Conservation (phyloP, 148 eudicot species). For the Chenopodium berlandieri region DNA sequence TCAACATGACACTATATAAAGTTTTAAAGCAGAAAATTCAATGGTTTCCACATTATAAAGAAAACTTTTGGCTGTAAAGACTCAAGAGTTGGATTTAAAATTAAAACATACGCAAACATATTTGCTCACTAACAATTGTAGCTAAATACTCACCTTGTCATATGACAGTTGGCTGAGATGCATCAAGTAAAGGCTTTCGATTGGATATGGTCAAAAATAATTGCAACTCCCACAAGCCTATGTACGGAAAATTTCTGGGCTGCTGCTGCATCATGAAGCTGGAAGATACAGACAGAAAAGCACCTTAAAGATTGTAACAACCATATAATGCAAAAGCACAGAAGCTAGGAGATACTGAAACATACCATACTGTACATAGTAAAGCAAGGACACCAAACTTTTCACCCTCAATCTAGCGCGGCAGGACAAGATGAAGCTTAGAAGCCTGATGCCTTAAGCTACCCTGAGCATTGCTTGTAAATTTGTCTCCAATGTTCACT, state of each 20-base stretch:
- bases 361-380: conserved; percentile 20
- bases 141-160: conserved; percentile 16
- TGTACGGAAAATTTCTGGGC: conserved; percentile 61
- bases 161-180: conserved; percentile 78
- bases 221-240: conserved; percentile 69
- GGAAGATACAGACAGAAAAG: neutral
- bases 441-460: neutral
- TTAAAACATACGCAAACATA: too few species aligned
- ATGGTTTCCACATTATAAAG: neutral
- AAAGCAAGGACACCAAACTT: neutral
- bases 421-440: conserved; percentile 7
- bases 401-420: neutral
- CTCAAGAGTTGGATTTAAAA: too few species aligned
- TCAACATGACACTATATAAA: neutral
- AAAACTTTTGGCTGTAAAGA: too few species aligned
- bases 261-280: conserved; percentile 42
- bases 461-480: neutral
- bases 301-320: neutral
- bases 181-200: conserved; percentile 33
- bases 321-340: neutral
- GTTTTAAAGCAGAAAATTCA: neutral
- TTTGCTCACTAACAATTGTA: neutral
- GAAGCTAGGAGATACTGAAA: neutral
- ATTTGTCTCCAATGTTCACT: neutral
- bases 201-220: conserved; percentile 73